Conservation (phyloP, 257 asterid species). For the Cinchona pubescens region DNA sequence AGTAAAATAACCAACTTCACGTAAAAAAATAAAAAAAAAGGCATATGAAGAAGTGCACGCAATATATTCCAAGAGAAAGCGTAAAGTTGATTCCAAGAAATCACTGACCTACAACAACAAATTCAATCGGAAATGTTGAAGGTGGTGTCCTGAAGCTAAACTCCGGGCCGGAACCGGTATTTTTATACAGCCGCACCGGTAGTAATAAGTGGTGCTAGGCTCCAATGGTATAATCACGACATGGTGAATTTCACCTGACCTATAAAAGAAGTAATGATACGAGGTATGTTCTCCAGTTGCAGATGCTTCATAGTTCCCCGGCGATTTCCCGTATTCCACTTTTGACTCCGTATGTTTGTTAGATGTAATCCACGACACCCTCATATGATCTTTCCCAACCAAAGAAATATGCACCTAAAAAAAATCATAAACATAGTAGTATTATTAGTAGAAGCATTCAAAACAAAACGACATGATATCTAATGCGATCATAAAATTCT, state of each 20-base stretch:
- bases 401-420: constrained; percentile 73
- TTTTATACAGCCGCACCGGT: constrained; percentile 80
- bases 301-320: constrained; percentile 41
- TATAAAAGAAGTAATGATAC: constrained; percentile 57
- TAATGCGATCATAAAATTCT: neutral
- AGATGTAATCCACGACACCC: constrained; percentile 69
- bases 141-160: constrained; percentile 77
- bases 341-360: constrained; percentile 39
- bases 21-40: too few species aligned
- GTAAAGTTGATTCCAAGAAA: neutral
- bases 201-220: constrained; percentile 58
- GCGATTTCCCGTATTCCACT: constrained; percentile 57
- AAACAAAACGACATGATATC: neutral
- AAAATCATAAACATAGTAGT: neutral
- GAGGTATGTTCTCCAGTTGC: constrained; percentile 50
- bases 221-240: constrained; percentile 73
- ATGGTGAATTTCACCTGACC: constrained; percentile 69
- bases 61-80: constrained; percentile 8
- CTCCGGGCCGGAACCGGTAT: constrained; percentile 55
- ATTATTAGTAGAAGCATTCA: too few species aligned
- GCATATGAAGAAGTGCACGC: constrained; percentile 28
- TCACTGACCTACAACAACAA: constrained; percentile 67
- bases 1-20: constrained; percentile 7
- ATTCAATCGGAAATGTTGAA: constrained; percentile 60
- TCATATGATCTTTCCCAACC: constrained; percentile 62